A percentile compares a stretch with the other conserved stretches of the same genome.
These are phyloP conservation scores for Psilocybe cyanescens DNA, from an alignment of 768 basidiomycete species.

Conservation along the genomic window DNA sequence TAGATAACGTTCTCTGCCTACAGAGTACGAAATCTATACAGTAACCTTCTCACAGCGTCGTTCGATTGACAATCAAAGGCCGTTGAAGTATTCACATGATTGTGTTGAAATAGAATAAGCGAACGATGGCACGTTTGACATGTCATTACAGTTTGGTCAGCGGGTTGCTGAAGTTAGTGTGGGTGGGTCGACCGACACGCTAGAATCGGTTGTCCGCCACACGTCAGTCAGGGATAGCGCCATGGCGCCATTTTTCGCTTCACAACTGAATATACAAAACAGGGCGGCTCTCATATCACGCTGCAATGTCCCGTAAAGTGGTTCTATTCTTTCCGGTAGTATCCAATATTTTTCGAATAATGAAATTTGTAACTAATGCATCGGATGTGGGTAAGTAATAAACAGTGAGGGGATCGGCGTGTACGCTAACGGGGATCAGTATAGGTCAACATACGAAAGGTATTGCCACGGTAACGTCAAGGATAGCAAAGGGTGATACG, in stretches of 20 bases:
- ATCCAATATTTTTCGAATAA: conserved; percentile 15
- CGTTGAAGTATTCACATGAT: background rate
- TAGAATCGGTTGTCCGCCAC: background rate
- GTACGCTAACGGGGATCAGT: background rate
- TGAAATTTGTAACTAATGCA: conserved; percentile 18
- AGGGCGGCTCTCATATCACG: background rate
- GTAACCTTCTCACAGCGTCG: background rate
- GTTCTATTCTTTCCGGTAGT: conserved; percentile 12
- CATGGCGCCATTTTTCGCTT: background rate
- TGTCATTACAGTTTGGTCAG: conserved; percentile 2
- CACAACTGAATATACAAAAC: background rate
- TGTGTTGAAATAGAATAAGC: background rate
- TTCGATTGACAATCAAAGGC: background rate
- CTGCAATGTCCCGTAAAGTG: conserved; percentile 4
- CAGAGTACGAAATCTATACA: background rate
- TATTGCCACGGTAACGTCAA: conserved; percentile 13
- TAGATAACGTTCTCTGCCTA: too few relatives aligned
- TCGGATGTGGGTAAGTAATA: conserved; percentile 4
- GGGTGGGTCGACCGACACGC: background rate
- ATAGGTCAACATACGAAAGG: conserved; percentile 1
- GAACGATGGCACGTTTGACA: background rate
- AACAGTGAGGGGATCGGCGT: background rate
- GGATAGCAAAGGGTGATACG: conserved; percentile 2
- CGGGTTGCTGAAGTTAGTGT: background rate
- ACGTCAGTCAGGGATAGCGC: too few relatives aligned